Percentiles rank a stretch among this genome's conserved stretches.
Evolutionary conservation across 768 basidiomycete species (phyloP).

Genomic region (Phylloporus rhodoxanthus): DNA sequence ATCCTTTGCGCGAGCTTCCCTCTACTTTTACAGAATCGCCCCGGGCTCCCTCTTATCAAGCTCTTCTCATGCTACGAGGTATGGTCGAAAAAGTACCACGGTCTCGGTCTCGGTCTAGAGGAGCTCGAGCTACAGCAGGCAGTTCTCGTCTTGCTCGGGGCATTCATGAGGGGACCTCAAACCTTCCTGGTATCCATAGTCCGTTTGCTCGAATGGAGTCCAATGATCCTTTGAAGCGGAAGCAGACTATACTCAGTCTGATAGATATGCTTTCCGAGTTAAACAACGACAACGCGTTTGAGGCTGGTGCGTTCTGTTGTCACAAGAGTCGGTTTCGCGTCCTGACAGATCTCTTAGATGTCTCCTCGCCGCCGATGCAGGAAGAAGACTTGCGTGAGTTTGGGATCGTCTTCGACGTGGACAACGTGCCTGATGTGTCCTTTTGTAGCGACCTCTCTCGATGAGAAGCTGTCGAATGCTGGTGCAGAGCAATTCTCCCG

Average conservation of each 20-base stretch:
- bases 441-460: slow-evolving; percentile 37
- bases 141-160: slow-evolving; percentile 19
- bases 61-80: slow-evolving; percentile 29
- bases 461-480: slow-evolving; percentile 46
- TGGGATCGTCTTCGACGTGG: neutral
- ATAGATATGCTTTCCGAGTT: slow-evolving; percentile 44
- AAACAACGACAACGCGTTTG: slow-evolving; percentile 34
- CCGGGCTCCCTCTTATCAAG: slow-evolving; percentile 23
- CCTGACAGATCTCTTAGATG: slow-evolving; percentile 16
- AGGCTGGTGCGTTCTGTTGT: slow-evolving; percentile 26
- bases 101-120: slow-evolving; percentile 24
- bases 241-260: slow-evolving; percentile 42
- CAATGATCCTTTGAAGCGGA: slow-evolving; percentile 32
- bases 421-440: slow-evolving; percentile 6
- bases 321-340: neutral
- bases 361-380: slow-evolving; percentile 28
- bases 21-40: slow-evolving; percentile 18
- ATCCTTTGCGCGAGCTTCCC: slow-evolving; percentile 14
- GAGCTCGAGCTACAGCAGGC: slow-evolving; percentile 25
- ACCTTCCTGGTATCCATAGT: slow-evolving; percentile 18
- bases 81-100: slow-evolving; percentile 24
- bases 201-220: slow-evolving; percentile 28
- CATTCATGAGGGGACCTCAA: slow-evolving; percentile 25
- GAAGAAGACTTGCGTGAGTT: slow-evolving; percentile 43
- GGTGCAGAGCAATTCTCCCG: slow-evolving; percentile 45